Conservation (phyloP, 768 basidiomycete genomes). For the Clavulina sp. region DNA sequence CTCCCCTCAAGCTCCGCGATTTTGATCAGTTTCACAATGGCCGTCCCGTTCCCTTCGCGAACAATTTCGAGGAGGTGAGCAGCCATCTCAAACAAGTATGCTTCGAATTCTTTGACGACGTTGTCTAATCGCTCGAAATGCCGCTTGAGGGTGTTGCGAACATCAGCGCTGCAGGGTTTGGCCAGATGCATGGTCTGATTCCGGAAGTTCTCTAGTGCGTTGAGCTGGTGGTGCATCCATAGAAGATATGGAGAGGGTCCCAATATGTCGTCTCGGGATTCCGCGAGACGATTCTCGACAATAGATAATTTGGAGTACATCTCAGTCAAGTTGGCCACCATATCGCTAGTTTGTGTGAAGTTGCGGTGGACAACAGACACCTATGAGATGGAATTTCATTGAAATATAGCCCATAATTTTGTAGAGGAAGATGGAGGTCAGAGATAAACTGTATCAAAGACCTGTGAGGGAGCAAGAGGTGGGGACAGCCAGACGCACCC, state of each 20-base stretch:
- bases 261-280: slow-evolving; percentile 58
- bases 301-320: slow-evolving; percentile 74
- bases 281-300: slow-evolving; percentile 58
- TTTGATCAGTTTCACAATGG: slow-evolving; percentile 85
- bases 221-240: slow-evolving; percentile 77
- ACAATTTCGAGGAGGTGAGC: slow-evolving; percentile 63
- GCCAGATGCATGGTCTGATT: slow-evolving; percentile 93
- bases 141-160: slow-evolving; percentile 47
- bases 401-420: neutral
- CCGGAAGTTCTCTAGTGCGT: slow-evolving; percentile 80
- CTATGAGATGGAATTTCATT: slow-evolving; percentile 24
- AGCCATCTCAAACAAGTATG: slow-evolving; percentile 62
- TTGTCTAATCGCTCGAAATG: slow-evolving; percentile 77
- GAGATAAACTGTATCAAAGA: slow-evolving; percentile 1
- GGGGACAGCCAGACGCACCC: slow-evolving; percentile 35
- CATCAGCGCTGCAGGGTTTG: slow-evolving; percentile 54
- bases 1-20: slow-evolving; percentile 84
- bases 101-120: slow-evolving; percentile 68
- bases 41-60: slow-evolving; percentile 58
- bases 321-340: slow-evolving; percentile 83
- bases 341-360: slow-evolving; percentile 87
- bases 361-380: slow-evolving; percentile 92
- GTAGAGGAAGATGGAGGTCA: neutral
- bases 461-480: too few relatives aligned
- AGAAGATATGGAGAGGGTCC: slow-evolving; percentile 83